These are phyloP conservation scores for Coniochaeta sp. DNA, from an alignment of 2,329 filamentous ascomycete genomes.

Conservation along the genomic window DNA sequence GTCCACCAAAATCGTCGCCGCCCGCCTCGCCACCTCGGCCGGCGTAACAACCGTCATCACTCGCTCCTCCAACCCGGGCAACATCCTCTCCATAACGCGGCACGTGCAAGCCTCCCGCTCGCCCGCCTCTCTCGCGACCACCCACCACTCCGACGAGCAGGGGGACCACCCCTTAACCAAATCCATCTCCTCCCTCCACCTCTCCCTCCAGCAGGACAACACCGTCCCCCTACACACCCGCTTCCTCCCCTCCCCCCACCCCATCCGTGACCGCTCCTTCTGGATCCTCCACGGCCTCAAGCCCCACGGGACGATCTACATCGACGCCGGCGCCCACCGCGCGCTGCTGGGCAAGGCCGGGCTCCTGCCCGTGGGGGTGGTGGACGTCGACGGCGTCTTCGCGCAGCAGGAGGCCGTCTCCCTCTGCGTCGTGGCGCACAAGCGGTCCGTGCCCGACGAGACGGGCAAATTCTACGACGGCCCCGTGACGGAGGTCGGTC, in stretches of 20 bases:
- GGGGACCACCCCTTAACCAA: constrained; percentile 26
- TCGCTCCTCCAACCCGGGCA: constrained; percentile 84
- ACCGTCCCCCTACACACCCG: constrained; percentile 71
- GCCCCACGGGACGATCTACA: constrained; percentile 85
- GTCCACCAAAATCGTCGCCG: constrained; percentile 95
- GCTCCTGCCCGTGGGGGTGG: constrained; percentile 81
- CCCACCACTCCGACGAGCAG: constrained; percentile 13
- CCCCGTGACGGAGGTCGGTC: constrained; percentile 65
- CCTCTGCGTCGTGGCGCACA: constrained; percentile 69
- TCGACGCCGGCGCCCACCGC: constrained; percentile 80
- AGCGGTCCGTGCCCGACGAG: constrained; percentile 22
- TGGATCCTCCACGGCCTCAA: constrained; percentile 92
- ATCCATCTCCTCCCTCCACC: constrained; percentile 34
- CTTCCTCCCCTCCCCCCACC: constrained; percentile 77
- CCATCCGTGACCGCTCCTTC: constrained; percentile 90
- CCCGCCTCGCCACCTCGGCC: constrained; percentile 83
- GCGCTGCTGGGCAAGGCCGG: constrained; percentile 80
- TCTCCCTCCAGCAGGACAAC: constrained; percentile 18
- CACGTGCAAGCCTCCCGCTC: constrained; percentile 63
- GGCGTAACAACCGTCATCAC: constrained; percentile 96
- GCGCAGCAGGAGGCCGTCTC: constrained; percentile 89
- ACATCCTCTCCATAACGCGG: constrained; percentile 78
- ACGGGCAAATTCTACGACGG: constrained; percentile 46
- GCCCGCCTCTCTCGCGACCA: constrained; percentile 20
- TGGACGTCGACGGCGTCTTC: constrained; percentile 84